phyloP scores from a whole-genome alignment of 2,329 filamentous ascomycete species.

The Davidsoniella australis region DNA sequence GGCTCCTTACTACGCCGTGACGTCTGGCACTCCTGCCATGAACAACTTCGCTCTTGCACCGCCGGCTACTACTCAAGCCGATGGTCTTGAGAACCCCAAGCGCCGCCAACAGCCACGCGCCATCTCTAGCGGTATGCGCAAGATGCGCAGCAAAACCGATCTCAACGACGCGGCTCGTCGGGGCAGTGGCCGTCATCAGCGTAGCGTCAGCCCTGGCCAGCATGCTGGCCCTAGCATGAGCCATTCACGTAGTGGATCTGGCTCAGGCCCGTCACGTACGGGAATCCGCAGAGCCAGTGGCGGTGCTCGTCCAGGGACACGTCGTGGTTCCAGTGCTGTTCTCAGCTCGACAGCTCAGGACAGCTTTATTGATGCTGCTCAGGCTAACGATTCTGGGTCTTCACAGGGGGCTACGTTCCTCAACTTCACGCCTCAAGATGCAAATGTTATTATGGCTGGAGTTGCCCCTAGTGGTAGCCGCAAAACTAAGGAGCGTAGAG shows the following conservation, averaged over 20 bases:
- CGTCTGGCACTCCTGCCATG: no score
- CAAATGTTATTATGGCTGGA: conserved; percentile 62
- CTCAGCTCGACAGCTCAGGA: no score
- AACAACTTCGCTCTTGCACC: not conserved
- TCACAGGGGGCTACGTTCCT: conserved; percentile 41
- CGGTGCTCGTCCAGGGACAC: no score
- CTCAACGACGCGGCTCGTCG: not conserved
- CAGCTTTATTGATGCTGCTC: no score
- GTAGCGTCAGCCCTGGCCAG: not conserved
- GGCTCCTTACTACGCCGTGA: no score
- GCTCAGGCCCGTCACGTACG: not conserved
- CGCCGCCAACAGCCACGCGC: conserved; percentile 1
- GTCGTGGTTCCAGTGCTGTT: no score
- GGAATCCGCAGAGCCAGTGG: no score
- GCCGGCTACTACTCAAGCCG: not conserved
- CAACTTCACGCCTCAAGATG: conserved; percentile 76
- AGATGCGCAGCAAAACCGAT: not conserved
- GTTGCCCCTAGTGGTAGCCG: conserved; percentile 81
- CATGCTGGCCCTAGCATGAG: not conserved
- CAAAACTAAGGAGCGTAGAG: conserved; percentile 86
- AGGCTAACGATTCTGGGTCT: no score
- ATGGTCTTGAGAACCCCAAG: not conserved
- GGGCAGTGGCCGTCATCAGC: not conserved
- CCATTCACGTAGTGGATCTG: conserved; percentile 1
- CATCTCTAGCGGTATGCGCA: conserved; percentile 4